Conservation (phyloP, 2,329 filamentous ascomycete species). For the Colletotrichum tropicale region DNA sequence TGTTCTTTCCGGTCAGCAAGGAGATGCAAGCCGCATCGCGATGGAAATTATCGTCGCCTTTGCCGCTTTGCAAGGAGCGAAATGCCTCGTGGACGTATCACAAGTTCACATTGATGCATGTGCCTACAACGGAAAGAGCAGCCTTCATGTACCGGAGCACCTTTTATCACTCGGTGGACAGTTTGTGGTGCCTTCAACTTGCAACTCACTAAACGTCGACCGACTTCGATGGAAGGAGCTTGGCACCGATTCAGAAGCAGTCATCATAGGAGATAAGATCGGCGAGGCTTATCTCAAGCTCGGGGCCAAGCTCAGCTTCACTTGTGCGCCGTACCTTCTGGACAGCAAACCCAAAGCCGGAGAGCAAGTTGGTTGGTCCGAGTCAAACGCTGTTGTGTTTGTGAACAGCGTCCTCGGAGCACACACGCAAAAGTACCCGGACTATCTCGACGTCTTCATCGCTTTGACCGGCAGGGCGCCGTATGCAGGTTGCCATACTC, state of each 20-base stretch:
- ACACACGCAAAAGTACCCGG: constrained; percentile 48
- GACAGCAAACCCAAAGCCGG: constrained; percentile 30
- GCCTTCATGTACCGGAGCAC: constrained; percentile 37
- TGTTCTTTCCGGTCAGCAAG: constrained; percentile 32
- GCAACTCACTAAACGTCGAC: constrained; percentile 49
- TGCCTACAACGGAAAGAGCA: constrained; percentile 44
- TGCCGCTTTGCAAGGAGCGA: constrained; percentile 37
- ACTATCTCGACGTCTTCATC: constrained; percentile 47
- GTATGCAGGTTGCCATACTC: constrained; percentile 47
- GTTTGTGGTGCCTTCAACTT: constrained; percentile 41
- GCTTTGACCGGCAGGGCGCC: constrained; percentile 50
- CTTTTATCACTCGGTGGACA: constrained; percentile 36
- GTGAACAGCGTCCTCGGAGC: constrained; percentile 51
- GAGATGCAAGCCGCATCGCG: constrained; percentile 36
- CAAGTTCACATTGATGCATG: constrained; percentile 49
- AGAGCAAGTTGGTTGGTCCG: constrained; percentile 47
- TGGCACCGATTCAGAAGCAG: constrained; percentile 28
- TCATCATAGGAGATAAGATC: constrained; percentile 33
- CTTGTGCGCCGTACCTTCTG: constrained; percentile 47
- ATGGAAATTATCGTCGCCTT: constrained; percentile 42
- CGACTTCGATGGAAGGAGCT: constrained; percentile 40
- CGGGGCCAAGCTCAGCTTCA: constrained; percentile 45
- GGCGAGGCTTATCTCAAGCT: constrained; percentile 41
- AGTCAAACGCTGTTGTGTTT: constrained; percentile 50
- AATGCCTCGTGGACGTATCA: constrained; percentile 36